Percentiles rank a stretch among this genome's conserved stretches.
These are phyloP conservation scores for Yarrowia galli DNA, from an alignment of 1,139 yeast species.

Conservation along the genomic window DNA sequence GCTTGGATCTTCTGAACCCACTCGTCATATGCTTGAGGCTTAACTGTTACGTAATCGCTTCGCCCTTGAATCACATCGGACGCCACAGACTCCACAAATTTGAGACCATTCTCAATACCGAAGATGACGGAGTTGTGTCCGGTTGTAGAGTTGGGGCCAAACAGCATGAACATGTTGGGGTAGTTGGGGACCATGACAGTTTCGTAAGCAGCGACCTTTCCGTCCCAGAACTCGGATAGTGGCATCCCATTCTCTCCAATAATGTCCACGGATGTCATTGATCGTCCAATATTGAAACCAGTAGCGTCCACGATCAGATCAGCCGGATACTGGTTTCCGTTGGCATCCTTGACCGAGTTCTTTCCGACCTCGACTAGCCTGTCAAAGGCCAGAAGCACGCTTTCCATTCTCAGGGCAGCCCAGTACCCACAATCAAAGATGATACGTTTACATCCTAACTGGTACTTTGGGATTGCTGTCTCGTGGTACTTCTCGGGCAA, in stretches of 20 bases:
- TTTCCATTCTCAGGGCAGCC: constrained; percentile 44
- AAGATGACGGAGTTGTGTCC: constrained; percentile 43
- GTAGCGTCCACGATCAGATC: constrained; percentile 49
- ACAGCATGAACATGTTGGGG: constrained; percentile 42
- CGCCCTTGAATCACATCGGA: constrained; percentile 39
- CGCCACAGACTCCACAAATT: constrained; percentile 39
- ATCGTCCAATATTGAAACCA: constrained; percentile 43
- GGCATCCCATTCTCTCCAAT: constrained; percentile 40
- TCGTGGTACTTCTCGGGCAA: constrained; percentile 42
- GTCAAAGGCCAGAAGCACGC: constrained; percentile 45
- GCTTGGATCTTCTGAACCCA: constrained; percentile 39
- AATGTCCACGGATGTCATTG: constrained; percentile 37
- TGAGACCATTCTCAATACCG: constrained; percentile 41
- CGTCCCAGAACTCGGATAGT: constrained; percentile 19
- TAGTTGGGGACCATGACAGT: constrained; percentile 41
- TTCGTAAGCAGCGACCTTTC: constrained; percentile 41
- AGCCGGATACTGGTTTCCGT: constrained; percentile 45
- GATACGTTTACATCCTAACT: constrained; percentile 48
- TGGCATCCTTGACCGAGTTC: constrained; percentile 43
- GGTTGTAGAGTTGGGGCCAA: constrained; percentile 42
- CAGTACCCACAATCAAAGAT: constrained; percentile 48
- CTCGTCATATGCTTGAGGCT: constrained; percentile 40
- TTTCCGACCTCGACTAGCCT: constrained; percentile 46
- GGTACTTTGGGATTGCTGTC: constrained; percentile 43
- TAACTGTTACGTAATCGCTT: constrained; percentile 40